Percentiles rank a stretch among this genome's conserved stretches.
phyloP scores from a whole-genome alignment of 345 rosid species.

The Sisymbrium irio region DNA sequence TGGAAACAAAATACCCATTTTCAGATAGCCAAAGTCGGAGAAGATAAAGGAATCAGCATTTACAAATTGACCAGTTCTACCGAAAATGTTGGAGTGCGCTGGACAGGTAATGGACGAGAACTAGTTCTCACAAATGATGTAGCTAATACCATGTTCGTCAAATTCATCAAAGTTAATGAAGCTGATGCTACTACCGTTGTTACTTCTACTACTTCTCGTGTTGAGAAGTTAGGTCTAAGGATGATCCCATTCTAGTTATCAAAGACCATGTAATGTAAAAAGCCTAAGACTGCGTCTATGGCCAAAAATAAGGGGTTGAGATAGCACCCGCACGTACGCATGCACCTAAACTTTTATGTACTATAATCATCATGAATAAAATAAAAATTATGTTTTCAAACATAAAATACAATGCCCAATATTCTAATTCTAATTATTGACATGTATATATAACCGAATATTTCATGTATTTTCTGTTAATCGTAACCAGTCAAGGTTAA shows the following conservation, averaged over 20 bases:
- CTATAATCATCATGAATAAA: too few species aligned
- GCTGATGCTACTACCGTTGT: background rate
- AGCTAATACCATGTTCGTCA: background rate
- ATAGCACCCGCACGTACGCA: background rate
- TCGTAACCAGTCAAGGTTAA: too few species aligned
- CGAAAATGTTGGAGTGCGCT: conserved; percentile 1
- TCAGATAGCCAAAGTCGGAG: background rate
- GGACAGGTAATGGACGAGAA: background rate
- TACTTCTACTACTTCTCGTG: background rate
- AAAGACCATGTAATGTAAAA: background rate
- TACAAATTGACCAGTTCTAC: background rate
- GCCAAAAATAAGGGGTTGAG: conserved; percentile 11
- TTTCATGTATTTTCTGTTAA: too few species aligned
- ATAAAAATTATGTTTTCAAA: too few species aligned
- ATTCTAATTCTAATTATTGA: too few species aligned
- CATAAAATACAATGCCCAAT: too few species aligned
- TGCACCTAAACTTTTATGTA: too few species aligned
- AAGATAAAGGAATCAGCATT: background rate
- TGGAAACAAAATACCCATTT: background rate
- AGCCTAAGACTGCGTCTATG: background rate
- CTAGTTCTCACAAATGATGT: conserved; percentile 1
- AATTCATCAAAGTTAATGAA: background rate
- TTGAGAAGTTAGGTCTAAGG: conserved; percentile 15
- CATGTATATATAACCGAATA: too few species aligned
- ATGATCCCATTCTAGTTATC: conserved; percentile 20